phyloP scores from a whole-genome alignment of 768 basidiomycete genomes.

The Tulasnella sp. region DNA sequence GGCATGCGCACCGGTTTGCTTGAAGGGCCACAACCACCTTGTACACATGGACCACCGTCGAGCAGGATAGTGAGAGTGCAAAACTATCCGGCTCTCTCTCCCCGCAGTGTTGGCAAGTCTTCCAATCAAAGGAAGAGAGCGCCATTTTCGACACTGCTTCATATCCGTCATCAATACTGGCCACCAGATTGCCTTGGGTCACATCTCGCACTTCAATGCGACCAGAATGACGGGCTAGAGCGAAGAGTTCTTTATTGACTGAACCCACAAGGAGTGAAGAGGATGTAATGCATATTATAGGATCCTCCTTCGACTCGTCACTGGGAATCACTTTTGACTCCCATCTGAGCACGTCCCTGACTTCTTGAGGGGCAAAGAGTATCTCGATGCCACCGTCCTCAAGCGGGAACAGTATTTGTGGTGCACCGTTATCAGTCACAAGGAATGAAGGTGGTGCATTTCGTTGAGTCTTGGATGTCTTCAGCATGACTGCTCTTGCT shows the following conservation, averaged over 20 bases:
- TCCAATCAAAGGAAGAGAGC: constrained; percentile 42
- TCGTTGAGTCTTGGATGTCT: no score
- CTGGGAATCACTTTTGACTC: constrained; percentile 1
- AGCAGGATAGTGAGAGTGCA: constrained; percentile 51
- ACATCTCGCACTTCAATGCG: constrained; percentile 18
- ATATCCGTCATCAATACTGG: constrained; percentile 46
- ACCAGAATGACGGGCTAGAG: neutral
- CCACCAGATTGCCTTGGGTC: constrained; percentile 12
- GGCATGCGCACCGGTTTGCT: constrained; percentile 55
- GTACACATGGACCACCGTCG: constrained; percentile 49
- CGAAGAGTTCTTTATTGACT: neutral
- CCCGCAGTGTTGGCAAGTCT: constrained; percentile 58
- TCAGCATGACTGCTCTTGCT: neutral
- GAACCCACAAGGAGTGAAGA: neutral
- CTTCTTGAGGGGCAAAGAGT: neutral
- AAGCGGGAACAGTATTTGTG: neutral
- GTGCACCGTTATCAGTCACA: no score
- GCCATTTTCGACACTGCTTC: constrained; percentile 38
- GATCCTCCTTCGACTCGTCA: constrained; percentile 4
- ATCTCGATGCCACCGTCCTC: neutral
- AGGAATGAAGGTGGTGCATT: no score
- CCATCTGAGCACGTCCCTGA: neutral
- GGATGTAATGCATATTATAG: neutral
- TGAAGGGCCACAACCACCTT: constrained; percentile 46
- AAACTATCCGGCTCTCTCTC: constrained; percentile 55